These are phyloP conservation scores for Nidularia sp. DNA, from an alignment of 768 basidiomycete genomes.

Conservation along the genomic window DNA sequence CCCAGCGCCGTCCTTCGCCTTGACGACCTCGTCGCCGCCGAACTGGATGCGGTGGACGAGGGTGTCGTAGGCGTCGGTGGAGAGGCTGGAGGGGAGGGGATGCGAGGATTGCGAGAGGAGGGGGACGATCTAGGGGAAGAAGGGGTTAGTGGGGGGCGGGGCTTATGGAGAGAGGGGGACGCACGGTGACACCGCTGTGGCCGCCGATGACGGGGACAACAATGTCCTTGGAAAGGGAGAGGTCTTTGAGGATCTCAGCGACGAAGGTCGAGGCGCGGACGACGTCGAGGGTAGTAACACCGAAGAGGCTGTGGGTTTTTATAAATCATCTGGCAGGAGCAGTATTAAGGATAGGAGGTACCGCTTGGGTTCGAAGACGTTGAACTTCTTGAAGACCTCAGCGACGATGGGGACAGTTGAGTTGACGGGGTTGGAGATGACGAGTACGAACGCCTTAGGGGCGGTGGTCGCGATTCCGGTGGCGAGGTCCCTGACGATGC, in stretches of 20 bases:
- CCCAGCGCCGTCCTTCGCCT: conserved; percentile 93
- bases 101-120: conserved; percentile 88
- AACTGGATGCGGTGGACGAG: conserved; percentile 89
- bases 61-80: conserved; percentile 44
- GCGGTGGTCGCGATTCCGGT: conserved; percentile 78
- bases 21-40: conserved; percentile 96
- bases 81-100: conserved; percentile 57
- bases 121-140: conserved; percentile 69
- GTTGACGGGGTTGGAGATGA: conserved; percentile 99
- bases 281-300: conserved; percentile 97
- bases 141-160: background rate
- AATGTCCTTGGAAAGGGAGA: conserved; percentile 55
- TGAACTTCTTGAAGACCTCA: conserved; percentile 91
- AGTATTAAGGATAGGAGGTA: conserved; percentile 24
- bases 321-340: background rate
- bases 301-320: conserved; percentile 66
- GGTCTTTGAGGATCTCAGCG: conserved; percentile 68
- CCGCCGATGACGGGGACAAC: conserved; percentile 92
- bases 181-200: conserved; percentile 87
- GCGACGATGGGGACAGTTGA: conserved; percentile 97
- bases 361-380: conserved; percentile 90
- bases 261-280: conserved; percentile 98
- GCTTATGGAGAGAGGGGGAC: conserved; percentile 9
- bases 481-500: conserved; percentile 92
- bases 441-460: conserved; percentile 90